These are phyloP conservation scores for Fusarium oxysporum DNA, from an alignment of 2,329 filamentous ascomycete species.

Conservation along the genomic window DNA sequence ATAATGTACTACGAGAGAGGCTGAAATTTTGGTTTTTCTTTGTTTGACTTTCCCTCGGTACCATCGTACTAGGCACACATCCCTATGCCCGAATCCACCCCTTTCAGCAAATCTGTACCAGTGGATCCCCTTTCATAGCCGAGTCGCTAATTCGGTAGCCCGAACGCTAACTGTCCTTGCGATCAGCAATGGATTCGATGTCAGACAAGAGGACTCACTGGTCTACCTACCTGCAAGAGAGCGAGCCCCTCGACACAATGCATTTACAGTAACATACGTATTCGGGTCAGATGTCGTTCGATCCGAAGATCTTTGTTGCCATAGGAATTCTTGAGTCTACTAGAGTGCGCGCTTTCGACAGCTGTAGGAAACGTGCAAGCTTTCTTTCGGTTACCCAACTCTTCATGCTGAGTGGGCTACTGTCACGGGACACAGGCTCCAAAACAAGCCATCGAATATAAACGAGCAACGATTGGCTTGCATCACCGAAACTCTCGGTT, in stretches of 20 bases:
- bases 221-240: conserved; percentile 5
- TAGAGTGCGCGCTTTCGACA: neutral
- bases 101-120: neutral
- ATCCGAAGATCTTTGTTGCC: neutral
- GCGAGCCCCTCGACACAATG: conserved; percentile 6
- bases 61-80: conserved; percentile 10
- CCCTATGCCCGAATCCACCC: neutral
- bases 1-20: conserved; percentile 12
- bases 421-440: neutral
- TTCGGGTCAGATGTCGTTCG: neutral
- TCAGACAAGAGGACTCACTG: conserved; percentile 23
- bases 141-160: conserved; percentile 12
- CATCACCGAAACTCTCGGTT: conserved; percentile 18
- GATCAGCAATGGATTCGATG: conserved; percentile 31
- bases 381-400: neutral
- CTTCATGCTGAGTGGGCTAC: neutral
- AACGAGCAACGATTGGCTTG: conserved; percentile 3
- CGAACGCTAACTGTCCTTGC: conserved; percentile 11
- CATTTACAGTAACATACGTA: neutral
- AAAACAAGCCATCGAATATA: conserved; percentile 1
- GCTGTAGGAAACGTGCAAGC: neutral
- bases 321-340: neutral
- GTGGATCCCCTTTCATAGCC: conserved; percentile 4
- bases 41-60: conserved; percentile 1
- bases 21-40: conserved; percentile 24